These are phyloP conservation scores for Colletotrichum paranaense DNA, from an alignment of 2,329 filamentous ascomycete genomes.

Conservation along the genomic window DNA sequence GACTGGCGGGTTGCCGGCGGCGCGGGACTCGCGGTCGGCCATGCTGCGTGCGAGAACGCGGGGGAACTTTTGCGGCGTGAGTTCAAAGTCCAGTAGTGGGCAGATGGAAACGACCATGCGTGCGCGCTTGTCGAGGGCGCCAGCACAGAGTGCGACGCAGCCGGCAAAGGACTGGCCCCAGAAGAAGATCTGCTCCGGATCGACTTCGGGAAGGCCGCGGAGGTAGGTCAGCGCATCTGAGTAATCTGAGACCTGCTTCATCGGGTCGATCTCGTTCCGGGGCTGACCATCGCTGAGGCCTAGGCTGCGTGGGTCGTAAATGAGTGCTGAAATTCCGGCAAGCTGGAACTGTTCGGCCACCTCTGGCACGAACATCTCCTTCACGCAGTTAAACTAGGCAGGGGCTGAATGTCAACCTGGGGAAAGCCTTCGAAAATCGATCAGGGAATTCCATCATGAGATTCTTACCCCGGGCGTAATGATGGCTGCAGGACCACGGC, in stretches of 20 bases:
- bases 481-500: no score
- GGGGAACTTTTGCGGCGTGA: no score
- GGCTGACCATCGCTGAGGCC: constrained; percentile 51
- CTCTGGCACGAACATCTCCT: constrained; percentile 47
- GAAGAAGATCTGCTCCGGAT: constrained; percentile 39
- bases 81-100: no score
- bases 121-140: constrained; percentile 41
- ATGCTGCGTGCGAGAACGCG: constrained; percentile 30
- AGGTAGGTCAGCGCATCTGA: constrained; percentile 56
- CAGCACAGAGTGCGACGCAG: constrained; percentile 40
- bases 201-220: constrained; percentile 53
- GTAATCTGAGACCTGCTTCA: constrained; percentile 36
- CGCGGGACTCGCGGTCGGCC: constrained; percentile 51
- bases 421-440: no score
- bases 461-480: no score
- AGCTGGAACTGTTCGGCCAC: constrained; percentile 46
- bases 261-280: constrained; percentile 50
- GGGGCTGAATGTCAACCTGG: no score
- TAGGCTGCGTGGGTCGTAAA: constrained; percentile 49
- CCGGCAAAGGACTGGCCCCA: constrained; percentile 46
- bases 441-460: no score
- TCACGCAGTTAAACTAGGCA: no score
- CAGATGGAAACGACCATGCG: no score
- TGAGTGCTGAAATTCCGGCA: constrained; percentile 47
- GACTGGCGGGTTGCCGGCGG: constrained; percentile 50